Conservation (phyloP, 169 alveolate species). For the Eimeria falciformis region DNA sequence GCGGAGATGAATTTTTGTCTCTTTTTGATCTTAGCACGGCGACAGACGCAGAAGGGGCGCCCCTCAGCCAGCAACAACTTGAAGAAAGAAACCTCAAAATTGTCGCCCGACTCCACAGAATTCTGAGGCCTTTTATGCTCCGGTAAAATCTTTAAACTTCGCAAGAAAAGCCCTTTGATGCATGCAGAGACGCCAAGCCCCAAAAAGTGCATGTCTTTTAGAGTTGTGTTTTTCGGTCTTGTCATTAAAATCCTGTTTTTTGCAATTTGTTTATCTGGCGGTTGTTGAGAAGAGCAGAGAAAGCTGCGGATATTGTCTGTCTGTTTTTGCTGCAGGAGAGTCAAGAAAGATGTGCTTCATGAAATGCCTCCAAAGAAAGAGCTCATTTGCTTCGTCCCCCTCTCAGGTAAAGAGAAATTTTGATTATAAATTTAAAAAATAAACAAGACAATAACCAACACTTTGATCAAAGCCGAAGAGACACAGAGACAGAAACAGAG, state of each 20-base stretch:
- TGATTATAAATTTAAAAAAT: too few species aligned
- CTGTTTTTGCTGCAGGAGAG: constrained; percentile 98
- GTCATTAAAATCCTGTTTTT: too few species aligned
- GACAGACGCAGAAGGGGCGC: constrained; percentile 77
- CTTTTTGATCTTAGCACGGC: constrained; percentile 88
- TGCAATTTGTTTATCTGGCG: too few species aligned
- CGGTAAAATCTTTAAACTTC: constrained; percentile 88
- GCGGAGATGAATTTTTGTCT: constrained; percentile 97
- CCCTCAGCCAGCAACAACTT: constrained; percentile 81
- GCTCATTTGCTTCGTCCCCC: constrained; percentile 78
- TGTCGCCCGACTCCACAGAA: constrained; percentile 95
- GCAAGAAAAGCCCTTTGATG: neutral
- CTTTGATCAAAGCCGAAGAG: neutral
- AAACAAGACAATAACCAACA: too few species aligned
- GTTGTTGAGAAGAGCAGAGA: neutral
- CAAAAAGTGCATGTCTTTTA: too few species aligned
- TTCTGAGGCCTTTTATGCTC: constrained; percentile 90
- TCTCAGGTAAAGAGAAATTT: neutral
- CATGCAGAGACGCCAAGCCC: too few species aligned
- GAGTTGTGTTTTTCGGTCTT: too few species aligned
- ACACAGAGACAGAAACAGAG: too few species aligned
- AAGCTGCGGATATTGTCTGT: constrained; percentile 88
- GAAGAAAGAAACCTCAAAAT: constrained; percentile 84
- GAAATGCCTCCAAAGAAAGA: constrained; percentile 98
- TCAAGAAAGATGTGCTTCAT: constrained; percentile 97